These are phyloP conservation scores for Ceratobasidium sp. DNA, from an alignment of 1,284 basidiomycete genomes.

Conservation along the genomic window DNA sequence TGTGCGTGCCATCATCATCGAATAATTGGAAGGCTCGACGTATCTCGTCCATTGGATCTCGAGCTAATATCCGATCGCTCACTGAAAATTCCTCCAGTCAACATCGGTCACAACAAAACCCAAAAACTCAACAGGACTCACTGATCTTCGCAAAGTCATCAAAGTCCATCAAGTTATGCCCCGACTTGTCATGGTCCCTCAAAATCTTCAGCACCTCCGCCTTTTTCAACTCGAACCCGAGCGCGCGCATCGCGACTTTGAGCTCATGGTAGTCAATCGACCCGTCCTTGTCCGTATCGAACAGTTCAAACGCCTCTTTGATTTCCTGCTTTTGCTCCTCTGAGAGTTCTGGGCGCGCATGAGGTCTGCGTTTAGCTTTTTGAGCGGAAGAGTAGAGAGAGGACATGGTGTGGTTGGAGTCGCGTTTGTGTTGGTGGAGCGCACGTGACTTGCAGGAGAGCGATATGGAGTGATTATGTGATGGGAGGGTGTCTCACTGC, in stretches of 20 bases:
- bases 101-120: constrained; percentile 14
- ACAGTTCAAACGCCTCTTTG: constrained; percentile 98
- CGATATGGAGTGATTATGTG: constrained; percentile 3
- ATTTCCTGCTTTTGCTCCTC: constrained; percentile 98
- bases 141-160: constrained; percentile 96
- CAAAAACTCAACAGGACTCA: constrained; percentile 61
- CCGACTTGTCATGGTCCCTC: constrained; percentile 90
- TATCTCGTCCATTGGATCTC: constrained; percentile 98
- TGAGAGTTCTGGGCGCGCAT: constrained; percentile 74
- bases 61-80: constrained; percentile 90
- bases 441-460: constrained; percentile 23
- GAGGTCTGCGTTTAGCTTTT: constrained; percentile 47
- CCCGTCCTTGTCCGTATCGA: constrained; percentile 99
- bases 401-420: constrained; percentile 28
- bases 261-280: constrained; percentile 97
- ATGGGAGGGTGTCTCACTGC: neutral
- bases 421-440: neutral
- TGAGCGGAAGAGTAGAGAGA: constrained; percentile 46
- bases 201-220: constrained; percentile 96
- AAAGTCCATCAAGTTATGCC: constrained; percentile 92
- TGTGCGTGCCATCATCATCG: constrained; percentile 95
- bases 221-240: constrained; percentile 98
- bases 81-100: constrained; percentile 62
- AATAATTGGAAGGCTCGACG: constrained; percentile 95
- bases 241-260: constrained; percentile 97